Percentiles rank a stretch among this genome's conserved stretches.
Conservation (phyloP, 257 asterid species). For the Craterostigma plantagineum region DNA sequence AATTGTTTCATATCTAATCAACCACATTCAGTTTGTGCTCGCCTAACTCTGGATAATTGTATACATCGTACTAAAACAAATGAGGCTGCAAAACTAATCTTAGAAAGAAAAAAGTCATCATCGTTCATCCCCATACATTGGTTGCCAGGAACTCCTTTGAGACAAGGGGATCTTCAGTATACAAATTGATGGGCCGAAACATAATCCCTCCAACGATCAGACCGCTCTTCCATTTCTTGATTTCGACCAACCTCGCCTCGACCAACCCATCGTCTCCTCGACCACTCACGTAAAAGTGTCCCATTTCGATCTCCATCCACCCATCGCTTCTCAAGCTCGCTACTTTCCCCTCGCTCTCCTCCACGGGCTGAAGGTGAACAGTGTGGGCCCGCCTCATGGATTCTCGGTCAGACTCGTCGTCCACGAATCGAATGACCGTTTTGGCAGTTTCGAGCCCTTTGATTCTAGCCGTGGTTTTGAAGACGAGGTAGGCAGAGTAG, state of each 20-base stretch:
- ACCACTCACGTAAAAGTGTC: conserved; percentile 9
- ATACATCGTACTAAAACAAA: too few relatives aligned
- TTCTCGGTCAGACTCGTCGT: not conserved
- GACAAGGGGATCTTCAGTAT: too few relatives aligned
- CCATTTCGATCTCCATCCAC: conserved; percentile 23
- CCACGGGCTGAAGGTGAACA: conserved; percentile 1
- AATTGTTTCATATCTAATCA: too few relatives aligned
- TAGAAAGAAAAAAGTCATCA: too few relatives aligned
- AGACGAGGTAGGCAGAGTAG: conserved; percentile 16
- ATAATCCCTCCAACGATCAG: conserved; percentile 15
- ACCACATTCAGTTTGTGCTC: too few relatives aligned
- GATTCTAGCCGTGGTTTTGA: conserved; percentile 1
- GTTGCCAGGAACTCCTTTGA: too few relatives aligned
- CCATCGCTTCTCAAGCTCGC: conserved; percentile 5
- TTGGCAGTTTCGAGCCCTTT: conserved; percentile 9
- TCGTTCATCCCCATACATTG: too few relatives aligned
- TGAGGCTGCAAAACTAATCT: too few relatives aligned
- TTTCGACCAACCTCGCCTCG: conserved; percentile 9
- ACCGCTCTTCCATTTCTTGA: conserved; percentile 5
- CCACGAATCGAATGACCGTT: conserved; percentile 8
- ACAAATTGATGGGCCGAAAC: conserved; percentile 11
- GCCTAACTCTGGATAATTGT: too few relatives aligned
- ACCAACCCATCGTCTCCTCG: conserved; percentile 10
- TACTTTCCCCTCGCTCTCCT: not conserved
- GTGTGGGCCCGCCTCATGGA: not conserved